These are phyloP conservation scores for Fusarium sublunatum DNA, from an alignment of 2,329 filamentous ascomycete genomes.

Conservation along the genomic window DNA sequence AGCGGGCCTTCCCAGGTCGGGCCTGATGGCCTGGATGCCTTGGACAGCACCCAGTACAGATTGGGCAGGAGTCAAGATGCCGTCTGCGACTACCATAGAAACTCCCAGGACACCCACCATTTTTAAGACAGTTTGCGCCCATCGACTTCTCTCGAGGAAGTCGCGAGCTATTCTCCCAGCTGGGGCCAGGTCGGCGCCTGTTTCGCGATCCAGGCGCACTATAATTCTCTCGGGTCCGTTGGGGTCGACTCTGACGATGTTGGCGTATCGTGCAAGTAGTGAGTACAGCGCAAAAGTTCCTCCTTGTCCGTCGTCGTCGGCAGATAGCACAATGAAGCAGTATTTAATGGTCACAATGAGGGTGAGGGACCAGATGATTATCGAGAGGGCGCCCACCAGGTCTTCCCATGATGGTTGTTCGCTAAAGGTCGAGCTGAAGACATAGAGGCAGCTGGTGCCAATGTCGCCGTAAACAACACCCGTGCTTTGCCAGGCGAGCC, in stretches of 20 bases:
- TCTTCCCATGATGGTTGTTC: conserved; percentile 66
- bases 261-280: conserved; percentile 68
- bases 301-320: conserved; percentile 77
- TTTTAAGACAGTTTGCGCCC: conserved; percentile 66
- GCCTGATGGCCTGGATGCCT: conserved; percentile 68
- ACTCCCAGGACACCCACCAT: conserved; percentile 73
- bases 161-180: conserved; percentile 64
- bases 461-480: conserved; percentile 79
- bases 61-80: conserved; percentile 75
- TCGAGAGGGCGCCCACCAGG: conserved; percentile 72
- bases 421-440: conserved; percentile 75
- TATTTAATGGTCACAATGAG: conserved; percentile 78
- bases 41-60: conserved; percentile 77
- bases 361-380: conserved; percentile 76
- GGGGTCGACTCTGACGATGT: conserved; percentile 70
- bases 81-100: conserved; percentile 74
- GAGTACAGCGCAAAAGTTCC: conserved; percentile 77
- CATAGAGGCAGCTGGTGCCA: conserved; percentile 74
- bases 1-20: conserved; percentile 64
- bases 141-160: conserved; percentile 66
- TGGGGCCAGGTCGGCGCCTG: conserved; percentile 65
- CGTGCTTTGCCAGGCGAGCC: conserved; percentile 72
- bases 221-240: conserved; percentile 59
- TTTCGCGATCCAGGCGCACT: conserved; percentile 68
- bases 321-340: conserved; percentile 71